Evolutionary conservation across 2,329 filamentous ascomycete genomes (phyloP).

Genomic region (Paecilomyces variotii): DNA sequence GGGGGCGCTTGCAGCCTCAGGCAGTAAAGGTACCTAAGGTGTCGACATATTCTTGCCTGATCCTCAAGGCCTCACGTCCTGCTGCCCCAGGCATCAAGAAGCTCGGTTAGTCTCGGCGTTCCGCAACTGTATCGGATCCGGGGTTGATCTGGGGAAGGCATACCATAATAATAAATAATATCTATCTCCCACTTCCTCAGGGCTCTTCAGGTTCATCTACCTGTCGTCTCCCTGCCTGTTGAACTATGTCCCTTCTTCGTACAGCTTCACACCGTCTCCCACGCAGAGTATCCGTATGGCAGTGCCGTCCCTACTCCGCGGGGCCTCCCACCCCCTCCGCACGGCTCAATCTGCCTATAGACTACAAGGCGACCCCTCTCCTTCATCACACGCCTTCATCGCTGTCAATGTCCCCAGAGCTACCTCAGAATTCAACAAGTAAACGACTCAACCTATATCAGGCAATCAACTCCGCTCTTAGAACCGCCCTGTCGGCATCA

Average conservation of each 20-base stretch:
- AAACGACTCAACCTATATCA: conserved; percentile 91
- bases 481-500: conserved; percentile 72
- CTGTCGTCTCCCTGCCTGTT: not conserved
- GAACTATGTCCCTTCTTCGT: conserved; percentile 4
- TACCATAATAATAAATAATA: not conserved
- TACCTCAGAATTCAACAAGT: conserved; percentile 63
- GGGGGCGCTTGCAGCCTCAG: not conserved
- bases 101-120: not conserved
- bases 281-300: not conserved
- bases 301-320: conserved; percentile 39
- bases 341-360: conserved; percentile 73
- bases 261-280: conserved; percentile 5
- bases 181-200: not conserved
- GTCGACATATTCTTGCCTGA: not conserved
- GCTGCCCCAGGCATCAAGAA: not conserved
- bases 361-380: conserved; percentile 75
- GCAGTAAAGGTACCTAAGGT: not conserved
- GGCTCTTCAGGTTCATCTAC: not conserved
- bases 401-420: conserved; percentile 63
- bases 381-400: conserved; percentile 71
- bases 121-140: not conserved
- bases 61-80: not conserved
- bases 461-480: conserved; percentile 82
- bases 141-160: not conserved
- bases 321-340: conserved; percentile 38